phyloP scores from a whole-genome alignment of 352 stramenopile genomes.

The Phytophthora sansomeana region DNA sequence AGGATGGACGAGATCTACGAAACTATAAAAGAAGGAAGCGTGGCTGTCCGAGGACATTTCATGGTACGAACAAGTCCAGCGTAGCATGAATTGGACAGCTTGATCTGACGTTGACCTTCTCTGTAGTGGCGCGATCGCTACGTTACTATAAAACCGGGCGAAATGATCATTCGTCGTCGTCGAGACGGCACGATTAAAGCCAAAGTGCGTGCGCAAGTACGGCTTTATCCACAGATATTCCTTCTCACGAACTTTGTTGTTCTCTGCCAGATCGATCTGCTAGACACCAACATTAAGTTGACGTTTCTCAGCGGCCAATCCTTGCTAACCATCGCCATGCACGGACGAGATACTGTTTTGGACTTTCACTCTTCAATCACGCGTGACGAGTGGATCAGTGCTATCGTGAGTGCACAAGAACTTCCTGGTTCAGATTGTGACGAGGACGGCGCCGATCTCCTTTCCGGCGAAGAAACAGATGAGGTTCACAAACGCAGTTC shows the following conservation, averaged over 20 bases:
- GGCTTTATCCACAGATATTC: background rate
- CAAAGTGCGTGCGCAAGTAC: slow-evolving; percentile 43
- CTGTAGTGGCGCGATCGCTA: slow-evolving; percentile 75
- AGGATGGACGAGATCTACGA: slow-evolving; percentile 36
- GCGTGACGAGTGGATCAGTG: slow-evolving; percentile 70
- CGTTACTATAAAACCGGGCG: slow-evolving; percentile 56
- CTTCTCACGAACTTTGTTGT: slow-evolving; percentile 9
- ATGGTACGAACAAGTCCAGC: slow-evolving; percentile 44
- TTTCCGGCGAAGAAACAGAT: slow-evolving; percentile 55
- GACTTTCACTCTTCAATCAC: slow-evolving; percentile 55
- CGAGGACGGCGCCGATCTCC: slow-evolving; percentile 48
- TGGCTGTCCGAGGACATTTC: slow-evolving; percentile 70
- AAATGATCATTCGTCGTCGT: slow-evolving; percentile 58
- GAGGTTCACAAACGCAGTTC: slow-evolving; percentile 18
- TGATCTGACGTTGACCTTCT: background rate
- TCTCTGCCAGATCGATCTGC: slow-evolving; percentile 59
- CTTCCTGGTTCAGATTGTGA: slow-evolving; percentile 42
- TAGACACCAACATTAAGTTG: slow-evolving; percentile 58
- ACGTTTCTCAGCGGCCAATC: slow-evolving; percentile 71
- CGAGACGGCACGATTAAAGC: slow-evolving; percentile 60
- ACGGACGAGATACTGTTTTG: slow-evolving; percentile 55
- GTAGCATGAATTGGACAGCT: background rate
- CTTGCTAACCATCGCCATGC: slow-evolving; percentile 57
- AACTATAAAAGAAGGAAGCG: slow-evolving; percentile 64
- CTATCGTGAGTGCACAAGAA: slow-evolving; percentile 64